Conservation (phyloP, 1,284 basidiomycete species). For the Ceratobasidium sp. region DNA sequence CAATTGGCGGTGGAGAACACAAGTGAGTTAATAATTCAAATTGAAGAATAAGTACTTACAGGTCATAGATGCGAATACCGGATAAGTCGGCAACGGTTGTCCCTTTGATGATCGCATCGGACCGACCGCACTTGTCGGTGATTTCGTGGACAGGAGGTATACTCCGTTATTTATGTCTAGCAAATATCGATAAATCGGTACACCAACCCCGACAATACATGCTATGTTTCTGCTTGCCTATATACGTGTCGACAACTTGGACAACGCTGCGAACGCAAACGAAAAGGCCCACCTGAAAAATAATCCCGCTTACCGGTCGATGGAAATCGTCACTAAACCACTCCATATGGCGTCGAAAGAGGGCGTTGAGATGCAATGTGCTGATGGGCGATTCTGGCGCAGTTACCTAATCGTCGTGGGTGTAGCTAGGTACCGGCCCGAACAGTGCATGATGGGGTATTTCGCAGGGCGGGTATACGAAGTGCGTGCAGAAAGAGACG, state of each 20-base stretch:
- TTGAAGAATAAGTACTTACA: background rate
- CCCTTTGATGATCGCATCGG: slow-evolving; percentile 43
- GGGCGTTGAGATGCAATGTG: slow-evolving; percentile 4
- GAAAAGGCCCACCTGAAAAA: background rate
- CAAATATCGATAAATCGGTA: slow-evolving; percentile 37
- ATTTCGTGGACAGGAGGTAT: slow-evolving; percentile 42
- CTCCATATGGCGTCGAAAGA: slow-evolving; percentile 7
- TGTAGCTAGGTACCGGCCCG: background rate
- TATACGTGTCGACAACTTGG: slow-evolving; percentile 32
- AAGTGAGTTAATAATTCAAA: slow-evolving; percentile 15
- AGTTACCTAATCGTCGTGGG: slow-evolving; percentile 4
- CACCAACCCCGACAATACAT: background rate
- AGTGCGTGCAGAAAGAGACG: background rate
- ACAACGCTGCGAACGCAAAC: background rate
- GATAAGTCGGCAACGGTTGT: slow-evolving; percentile 26
- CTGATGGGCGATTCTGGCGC: background rate
- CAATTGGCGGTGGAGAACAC: slow-evolving; percentile 46
- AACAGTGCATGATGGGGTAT: slow-evolving; percentile 8
- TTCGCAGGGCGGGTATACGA: background rate
- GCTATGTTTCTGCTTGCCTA: slow-evolving; percentile 31
- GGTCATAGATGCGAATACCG: slow-evolving; percentile 11
- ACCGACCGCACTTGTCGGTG: slow-evolving; percentile 43
- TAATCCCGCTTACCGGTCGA: slow-evolving; percentile 6
- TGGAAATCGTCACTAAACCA: background rate
- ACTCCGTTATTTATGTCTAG: slow-evolving; percentile 45